phyloP scores from a whole-genome alignment of 495 filamentous ascomycete genomes.

The Trypethelium eluteriae region DNA sequence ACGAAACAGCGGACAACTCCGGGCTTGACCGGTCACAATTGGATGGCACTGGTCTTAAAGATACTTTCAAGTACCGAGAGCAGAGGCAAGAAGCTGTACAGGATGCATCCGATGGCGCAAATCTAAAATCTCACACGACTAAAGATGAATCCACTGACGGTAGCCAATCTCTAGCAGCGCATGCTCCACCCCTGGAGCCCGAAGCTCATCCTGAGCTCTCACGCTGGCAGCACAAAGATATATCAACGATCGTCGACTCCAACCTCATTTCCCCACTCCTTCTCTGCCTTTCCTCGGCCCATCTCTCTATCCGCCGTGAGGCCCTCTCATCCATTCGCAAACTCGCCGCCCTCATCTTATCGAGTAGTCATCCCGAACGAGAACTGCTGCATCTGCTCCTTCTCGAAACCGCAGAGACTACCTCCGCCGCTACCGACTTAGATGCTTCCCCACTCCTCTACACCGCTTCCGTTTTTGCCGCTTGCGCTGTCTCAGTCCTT shows the following conservation, averaged over 20 bases:
- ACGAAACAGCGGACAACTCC: neutral
- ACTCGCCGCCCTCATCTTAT: constrained; percentile 47
- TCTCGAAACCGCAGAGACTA: constrained; percentile 70
- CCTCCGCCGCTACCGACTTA: constrained; percentile 40
- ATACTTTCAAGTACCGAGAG: neutral
- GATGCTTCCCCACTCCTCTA: constrained; percentile 57
- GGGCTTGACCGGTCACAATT: neutral
- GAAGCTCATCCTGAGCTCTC: constrained; percentile 53
- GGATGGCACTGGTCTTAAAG: neutral
- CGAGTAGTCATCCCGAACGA: constrained; percentile 63
- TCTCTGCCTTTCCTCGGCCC: constrained; percentile 64
- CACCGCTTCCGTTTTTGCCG: constrained; percentile 65
- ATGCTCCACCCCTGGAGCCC: constrained; percentile 34
- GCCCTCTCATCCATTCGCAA: constrained; percentile 60
- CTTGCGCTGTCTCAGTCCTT: constrained; percentile 58
- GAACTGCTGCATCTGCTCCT: constrained; percentile 66
- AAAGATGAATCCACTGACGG: neutral
- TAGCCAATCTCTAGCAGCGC: neutral
- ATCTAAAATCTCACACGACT: neutral
- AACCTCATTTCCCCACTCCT: constrained; percentile 59
- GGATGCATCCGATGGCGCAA: neutral
- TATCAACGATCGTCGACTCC: constrained; percentile 66
- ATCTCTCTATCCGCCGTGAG: constrained; percentile 65
- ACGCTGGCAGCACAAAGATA: constrained; percentile 65
- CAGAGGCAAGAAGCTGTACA: neutral